Evolutionary conservation across 352 stramenopile genomes (phyloP), one percentile per base, ranked within the genome.

Genomic region (Pythium sp.): DNA sequence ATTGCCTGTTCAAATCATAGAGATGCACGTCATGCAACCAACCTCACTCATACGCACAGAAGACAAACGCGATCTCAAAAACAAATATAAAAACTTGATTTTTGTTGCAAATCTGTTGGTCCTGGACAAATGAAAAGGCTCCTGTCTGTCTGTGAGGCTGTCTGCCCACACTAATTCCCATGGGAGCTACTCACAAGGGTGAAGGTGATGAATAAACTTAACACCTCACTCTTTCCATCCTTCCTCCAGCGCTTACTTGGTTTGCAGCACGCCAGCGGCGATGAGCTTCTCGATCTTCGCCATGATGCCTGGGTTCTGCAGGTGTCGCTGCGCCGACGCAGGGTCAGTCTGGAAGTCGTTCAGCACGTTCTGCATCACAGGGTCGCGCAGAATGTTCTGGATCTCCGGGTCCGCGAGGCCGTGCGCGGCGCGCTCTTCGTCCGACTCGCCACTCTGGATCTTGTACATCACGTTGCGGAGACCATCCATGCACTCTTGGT

Each of bases 251-350:
- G 22, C 64, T 81, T 84, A 95, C 82, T 95, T 94, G 56, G 80
- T 95, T 83, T 99, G 95, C 58, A 99, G 73, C 64, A 99, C 90
- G 65, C 98, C 98, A 28, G 98, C 94, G 30, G 97, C 97, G 80
- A 99, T 99, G 34, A 99, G 87, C 80, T 99, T 99, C 72, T 99
- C 88, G 71, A 99, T 99, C 87, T 99, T 99, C 22, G 84, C 88
- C 77, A 96, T 89, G 55, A 99, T 98, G 36, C 72, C 81, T 0
- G 94, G 79, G 86, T 99, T 97, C 69, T 90, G 74, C 84, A 99
- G 86, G 70, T 98, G 96, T 75, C 98, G 78, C 75, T 94, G 86
- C 20, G 93, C 95, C 2, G 87, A 84, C 28, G 71, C 71, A 3
- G 97, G 97, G 84, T 99, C 98, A 62, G 96, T 93, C 76, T 98